Percentiles rank a stretch among this genome's conserved stretches.
Conservation (phyloP, 73 alveolate genomes). For the Strombidium stylifer region DNA sequence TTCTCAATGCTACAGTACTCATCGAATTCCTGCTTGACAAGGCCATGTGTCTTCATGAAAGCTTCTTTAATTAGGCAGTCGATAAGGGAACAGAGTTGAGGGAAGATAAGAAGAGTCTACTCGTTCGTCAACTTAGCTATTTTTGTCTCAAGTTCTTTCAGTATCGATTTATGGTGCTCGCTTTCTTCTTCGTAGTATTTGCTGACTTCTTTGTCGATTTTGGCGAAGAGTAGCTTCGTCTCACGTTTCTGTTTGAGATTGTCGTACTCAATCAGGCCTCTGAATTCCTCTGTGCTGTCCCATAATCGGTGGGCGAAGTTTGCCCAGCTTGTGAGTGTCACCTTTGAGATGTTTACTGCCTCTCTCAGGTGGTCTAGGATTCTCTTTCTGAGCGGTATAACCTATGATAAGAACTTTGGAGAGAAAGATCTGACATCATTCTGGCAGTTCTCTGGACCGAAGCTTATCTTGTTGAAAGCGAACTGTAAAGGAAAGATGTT, state of each 20-base stretch:
- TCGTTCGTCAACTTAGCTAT: too few species aligned
- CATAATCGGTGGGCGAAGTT: slow-evolving; percentile 1
- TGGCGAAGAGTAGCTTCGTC: too few species aligned
- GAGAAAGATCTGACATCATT: neutral
- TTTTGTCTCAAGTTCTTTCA: too few species aligned
- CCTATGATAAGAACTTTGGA: neutral
- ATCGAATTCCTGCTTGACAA: too few species aligned
- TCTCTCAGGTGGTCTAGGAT: neutral
- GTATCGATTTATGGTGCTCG: too few species aligned
- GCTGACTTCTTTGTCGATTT: too few species aligned
- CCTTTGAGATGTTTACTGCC: neutral
- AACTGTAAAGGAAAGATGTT: slow-evolving; percentile 9
- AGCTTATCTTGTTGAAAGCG: slow-evolving; percentile 23
- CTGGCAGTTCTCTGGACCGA: neutral
- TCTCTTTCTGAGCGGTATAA: slow-evolving; percentile 1
- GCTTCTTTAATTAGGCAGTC: too few species aligned
- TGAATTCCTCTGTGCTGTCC: neutral
- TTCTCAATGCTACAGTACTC: too few species aligned
- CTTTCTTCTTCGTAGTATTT: too few species aligned
- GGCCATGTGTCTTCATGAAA: too few species aligned
- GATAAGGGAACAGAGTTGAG: too few species aligned
- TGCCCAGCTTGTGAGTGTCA: slow-evolving; percentile 7
- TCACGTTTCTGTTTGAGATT: slow-evolving; percentile 1
- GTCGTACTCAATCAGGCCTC: neutral
- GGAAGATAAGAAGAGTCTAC: too few species aligned